Percentiles rank a stretch among this genome's conserved stretches.
Conservation (phyloP, 2,329 filamentous ascomycete genomes). For the Colletotrichum tropicicola region DNA sequence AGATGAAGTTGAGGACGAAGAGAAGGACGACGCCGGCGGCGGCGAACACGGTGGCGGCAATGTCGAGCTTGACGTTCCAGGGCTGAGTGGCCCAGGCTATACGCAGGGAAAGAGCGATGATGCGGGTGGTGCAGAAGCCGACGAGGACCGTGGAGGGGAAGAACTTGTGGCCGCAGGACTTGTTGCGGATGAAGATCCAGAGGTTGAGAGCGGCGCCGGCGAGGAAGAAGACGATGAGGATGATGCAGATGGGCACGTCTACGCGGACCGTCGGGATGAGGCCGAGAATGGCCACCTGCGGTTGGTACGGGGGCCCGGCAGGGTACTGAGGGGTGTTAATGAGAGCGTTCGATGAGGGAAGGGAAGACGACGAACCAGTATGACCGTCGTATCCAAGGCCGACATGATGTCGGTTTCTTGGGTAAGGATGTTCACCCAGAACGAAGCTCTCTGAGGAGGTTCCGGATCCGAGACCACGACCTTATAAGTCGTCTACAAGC, state of each 20-base stretch:
- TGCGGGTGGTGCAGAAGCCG: slow-evolving; percentile 66
- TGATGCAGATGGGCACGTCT: slow-evolving; percentile 71
- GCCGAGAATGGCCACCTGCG: slow-evolving; percentile 60
- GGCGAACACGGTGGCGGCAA: slow-evolving; percentile 75
- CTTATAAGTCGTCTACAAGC: background rate
- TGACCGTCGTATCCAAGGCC: background rate
- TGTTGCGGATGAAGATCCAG: slow-evolving; percentile 63
- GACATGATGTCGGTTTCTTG: slow-evolving; percentile 10
- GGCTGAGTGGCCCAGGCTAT: slow-evolving; percentile 61
- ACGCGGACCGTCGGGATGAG: slow-evolving; percentile 63
- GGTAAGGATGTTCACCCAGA: background rate
- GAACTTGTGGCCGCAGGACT: slow-evolving; percentile 63
- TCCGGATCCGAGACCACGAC: background rate
- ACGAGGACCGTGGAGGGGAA: slow-evolving; percentile 66
- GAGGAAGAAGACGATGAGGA: slow-evolving; percentile 69
- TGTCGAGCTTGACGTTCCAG: slow-evolving; percentile 50
- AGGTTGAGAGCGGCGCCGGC: slow-evolving; percentile 64
- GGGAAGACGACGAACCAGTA: background rate
- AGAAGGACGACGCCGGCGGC: slow-evolving; percentile 78
- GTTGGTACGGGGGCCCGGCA: slow-evolving; percentile 48
- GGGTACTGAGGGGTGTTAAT: background rate
- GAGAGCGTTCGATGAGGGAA: background rate
- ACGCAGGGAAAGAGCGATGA: slow-evolving; percentile 58
- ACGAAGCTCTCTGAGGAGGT: background rate
- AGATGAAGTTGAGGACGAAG: slow-evolving; percentile 81